These are phyloP conservation scores for Beauveria rudraprayagi DNA, from an alignment of 2,329 filamentous ascomycete species.

Conservation along the genomic window DNA sequence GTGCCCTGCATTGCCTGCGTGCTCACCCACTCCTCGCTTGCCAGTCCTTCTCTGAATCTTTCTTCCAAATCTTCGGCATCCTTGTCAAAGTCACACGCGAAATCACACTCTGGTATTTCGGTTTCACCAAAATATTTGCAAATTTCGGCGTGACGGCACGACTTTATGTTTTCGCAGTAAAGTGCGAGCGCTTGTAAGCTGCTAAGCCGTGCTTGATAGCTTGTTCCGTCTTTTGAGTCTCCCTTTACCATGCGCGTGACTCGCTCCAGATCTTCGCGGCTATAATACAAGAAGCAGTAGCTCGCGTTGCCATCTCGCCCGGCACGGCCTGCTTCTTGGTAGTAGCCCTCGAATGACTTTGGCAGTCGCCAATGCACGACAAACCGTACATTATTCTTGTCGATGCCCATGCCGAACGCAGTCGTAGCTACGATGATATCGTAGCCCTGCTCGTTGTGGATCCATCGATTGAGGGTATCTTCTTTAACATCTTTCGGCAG, in stretches of 20 bases:
- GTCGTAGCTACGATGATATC: conserved; percentile 93
- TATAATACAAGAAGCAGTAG: conserved; percentile 86
- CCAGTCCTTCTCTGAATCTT: conserved; percentile 48
- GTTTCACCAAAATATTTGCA: conserved; percentile 70
- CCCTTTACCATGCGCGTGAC: conserved; percentile 50
- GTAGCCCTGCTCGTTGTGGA: conserved; percentile 65
- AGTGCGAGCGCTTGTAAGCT: conserved; percentile 62
- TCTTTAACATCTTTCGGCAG: conserved; percentile 61
- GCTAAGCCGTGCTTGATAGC: conserved; percentile 45
- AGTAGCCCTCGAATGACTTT: conserved; percentile 92
- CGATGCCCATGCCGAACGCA: conserved; percentile 96
- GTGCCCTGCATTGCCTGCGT: conserved; percentile 52
- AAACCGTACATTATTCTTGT: conserved; percentile 90
- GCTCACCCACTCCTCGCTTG: conserved; percentile 54
- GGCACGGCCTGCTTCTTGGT: conserved; percentile 89
- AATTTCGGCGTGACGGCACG: conserved; percentile 70
- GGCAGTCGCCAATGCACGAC: conserved; percentile 92
- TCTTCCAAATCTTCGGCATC: conserved; percentile 50
- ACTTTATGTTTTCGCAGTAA: conserved; percentile 71
- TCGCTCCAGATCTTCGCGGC: conserved; percentile 74
- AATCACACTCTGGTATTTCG: conserved; percentile 53
- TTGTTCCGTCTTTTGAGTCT: conserved; percentile 31
- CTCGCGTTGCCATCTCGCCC: conserved; percentile 84
- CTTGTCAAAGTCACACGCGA: conserved; percentile 73
- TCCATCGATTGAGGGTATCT: conserved; percentile 63